Base-by-base conservation (phyloP, 1,284 basidiomycete genomes). In the Vanrija pseudolonga region DNA sequence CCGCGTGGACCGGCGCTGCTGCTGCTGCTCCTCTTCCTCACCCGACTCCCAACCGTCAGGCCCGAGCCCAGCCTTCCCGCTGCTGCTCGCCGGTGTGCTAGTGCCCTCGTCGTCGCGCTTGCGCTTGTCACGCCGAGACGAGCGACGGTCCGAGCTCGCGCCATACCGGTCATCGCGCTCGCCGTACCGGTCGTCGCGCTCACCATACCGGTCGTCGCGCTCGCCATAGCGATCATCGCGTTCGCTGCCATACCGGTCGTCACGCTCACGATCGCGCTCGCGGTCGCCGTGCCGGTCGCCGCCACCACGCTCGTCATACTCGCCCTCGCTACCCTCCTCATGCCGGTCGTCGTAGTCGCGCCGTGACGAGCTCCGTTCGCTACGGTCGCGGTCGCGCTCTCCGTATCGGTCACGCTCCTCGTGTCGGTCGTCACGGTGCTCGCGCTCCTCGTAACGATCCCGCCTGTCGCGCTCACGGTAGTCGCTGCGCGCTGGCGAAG, bases 41-140 rank as follows among this genome's bases (percentile, higher is more conserved):
- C 54, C 63, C 18, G 60, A 55, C 43, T 67, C 65, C 68, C 67
- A 70, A 19, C 65, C 65, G 22, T 62, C 65, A 6, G 63, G 66
- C 15, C 61, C 67, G 23, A 63, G 43, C 3, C 51, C 59, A 6
- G 45, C 32, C 32, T 32, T 32, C 9, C 32, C 32, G 32, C 32
- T 32, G 12, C 32, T 12, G 32, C 32, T 32, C 9, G 32, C 56
- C 9, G 43, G 22, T 38, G 23, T 15, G 20, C 41, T 15, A 23
- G 36, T 8, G 14, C 49, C 52, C 12, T 19, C 47, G 5, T 38
- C 44, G 22, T 41, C 39, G 24, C 43, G 15, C 15, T 51, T 23
- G 22, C 48, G 42, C 3, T 40, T 43, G 36, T 36, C 19, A 19
- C 50, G 37, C 15, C 45, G 45, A 23, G 36, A 11, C 40, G 39